Conservation (phyloP, 1,284 basidiomycete species). For the Malassezia dermatis region DNA sequence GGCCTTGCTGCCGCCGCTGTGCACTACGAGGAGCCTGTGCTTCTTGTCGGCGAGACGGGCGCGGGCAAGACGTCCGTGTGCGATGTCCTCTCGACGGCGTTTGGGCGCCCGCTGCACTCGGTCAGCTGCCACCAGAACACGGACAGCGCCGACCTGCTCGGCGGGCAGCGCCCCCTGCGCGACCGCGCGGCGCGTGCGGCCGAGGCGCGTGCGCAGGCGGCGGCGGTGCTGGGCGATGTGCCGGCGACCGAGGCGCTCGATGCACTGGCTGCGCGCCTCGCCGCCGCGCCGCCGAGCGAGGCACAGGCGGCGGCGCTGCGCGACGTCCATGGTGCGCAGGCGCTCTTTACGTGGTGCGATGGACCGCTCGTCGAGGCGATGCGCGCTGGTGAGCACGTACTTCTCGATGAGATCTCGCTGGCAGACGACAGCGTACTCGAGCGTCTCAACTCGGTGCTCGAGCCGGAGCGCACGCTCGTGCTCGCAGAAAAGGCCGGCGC, state of each 20-base stretch:
- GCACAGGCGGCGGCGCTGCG: conserved; percentile 22
- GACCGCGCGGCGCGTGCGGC: conserved; percentile 54
- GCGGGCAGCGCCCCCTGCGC: conserved; percentile 82
- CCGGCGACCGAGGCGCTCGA: conserved; percentile 19
- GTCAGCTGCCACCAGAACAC: conserved; percentile 98
- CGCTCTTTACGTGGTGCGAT: conserved; percentile 92
- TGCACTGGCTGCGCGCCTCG: conserved; percentile 18
- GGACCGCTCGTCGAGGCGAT: conserved; percentile 90
- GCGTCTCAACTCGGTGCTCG: conserved; percentile 89
- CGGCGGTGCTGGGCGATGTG: neutral
- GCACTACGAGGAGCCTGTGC: conserved; percentile 81
- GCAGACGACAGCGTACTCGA: conserved; percentile 98
- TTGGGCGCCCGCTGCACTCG: conserved; percentile 59
- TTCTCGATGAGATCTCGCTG: conserved; percentile 93
- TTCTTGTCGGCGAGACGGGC: conserved; percentile 96
- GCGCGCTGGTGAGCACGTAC: conserved; percentile 70
- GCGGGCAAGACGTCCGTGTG: conserved; percentile 96
- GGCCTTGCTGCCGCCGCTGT: conserved; percentile 71
- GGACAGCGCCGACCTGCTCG: conserved; percentile 95
- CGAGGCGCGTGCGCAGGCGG: neutral
- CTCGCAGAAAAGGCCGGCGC: conserved; percentile 60
- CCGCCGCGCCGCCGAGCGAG: neutral
- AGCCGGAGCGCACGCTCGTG: conserved; percentile 76
- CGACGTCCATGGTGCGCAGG: conserved; percentile 53
- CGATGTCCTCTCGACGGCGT: conserved; percentile 69